These are phyloP conservation scores for Cadophora gregata DNA, from an alignment of 2,329 filamentous ascomycete genomes.

Conservation along the genomic window DNA sequence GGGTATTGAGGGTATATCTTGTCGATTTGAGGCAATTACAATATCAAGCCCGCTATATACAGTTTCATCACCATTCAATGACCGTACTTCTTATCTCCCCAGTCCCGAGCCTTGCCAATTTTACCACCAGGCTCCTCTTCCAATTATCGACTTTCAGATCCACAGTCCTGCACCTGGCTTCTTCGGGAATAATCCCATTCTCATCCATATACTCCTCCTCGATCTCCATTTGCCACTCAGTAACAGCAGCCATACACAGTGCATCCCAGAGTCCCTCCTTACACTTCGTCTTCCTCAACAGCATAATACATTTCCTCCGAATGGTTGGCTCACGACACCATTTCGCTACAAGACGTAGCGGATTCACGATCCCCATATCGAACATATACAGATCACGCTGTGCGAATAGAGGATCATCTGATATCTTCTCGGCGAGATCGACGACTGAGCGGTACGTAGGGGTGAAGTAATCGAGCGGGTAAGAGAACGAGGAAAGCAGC, in stretches of 20 bases:
- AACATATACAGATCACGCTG: constrained; percentile 18
- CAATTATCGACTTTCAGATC: constrained; percentile 15
- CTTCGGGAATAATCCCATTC: constrained; percentile 18
- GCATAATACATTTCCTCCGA: constrained; percentile 13
- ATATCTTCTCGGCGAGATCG: constrained; percentile 4
- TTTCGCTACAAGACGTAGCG: constrained; percentile 17
- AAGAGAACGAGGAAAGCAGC: constrained; percentile 8
- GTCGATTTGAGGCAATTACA: neutral
- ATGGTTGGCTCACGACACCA: constrained; percentile 26
- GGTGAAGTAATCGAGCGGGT: constrained; percentile 11
- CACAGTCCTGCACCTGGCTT: constrained; percentile 2
- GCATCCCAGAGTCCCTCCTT: constrained; percentile 23
- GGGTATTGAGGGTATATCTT: constrained; percentile 5
- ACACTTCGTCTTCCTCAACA: constrained; percentile 20
- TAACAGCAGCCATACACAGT: constrained; percentile 21
- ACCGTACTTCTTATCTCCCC: constrained; percentile 13
- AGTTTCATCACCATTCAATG: constrained; percentile 5
- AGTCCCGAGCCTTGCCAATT: neutral
- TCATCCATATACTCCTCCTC: constrained; percentile 25
- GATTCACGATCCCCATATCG: constrained; percentile 19
- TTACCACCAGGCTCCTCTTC: constrained; percentile 10
- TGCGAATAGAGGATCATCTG: constrained; percentile 10
- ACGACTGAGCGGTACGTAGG: constrained; percentile 9
- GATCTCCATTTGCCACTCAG: constrained; percentile 20
- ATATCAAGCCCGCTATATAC: neutral